Conservation (phyloP, 140 eudicot species). For the Bidens hawaiensis region DNA sequence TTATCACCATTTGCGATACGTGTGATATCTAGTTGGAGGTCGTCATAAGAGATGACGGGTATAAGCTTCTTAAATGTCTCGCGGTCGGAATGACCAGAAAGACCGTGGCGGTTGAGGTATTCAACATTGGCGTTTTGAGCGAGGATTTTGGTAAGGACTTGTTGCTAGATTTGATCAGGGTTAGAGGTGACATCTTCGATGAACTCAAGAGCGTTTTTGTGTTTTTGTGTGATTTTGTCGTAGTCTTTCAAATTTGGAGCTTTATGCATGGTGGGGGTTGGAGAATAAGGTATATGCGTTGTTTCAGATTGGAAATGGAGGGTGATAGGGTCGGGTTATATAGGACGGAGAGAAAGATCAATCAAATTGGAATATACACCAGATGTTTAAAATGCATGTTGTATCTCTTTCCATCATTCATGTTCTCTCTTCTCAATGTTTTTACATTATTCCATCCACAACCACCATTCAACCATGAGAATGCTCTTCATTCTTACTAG, state of each 20-base stretch:
- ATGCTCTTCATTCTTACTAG: too few species aligned
- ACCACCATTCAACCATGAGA: too few species aligned
- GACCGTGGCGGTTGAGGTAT: too few species aligned
- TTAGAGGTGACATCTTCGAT: too few species aligned
- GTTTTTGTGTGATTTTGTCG: conserved; percentile 15
- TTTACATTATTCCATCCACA: too few species aligned
- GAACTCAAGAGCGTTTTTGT: too few species aligned
- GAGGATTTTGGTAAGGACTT: conserved; percentile 69
- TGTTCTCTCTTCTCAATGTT: too few species aligned
- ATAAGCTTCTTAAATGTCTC: conserved; percentile 65
- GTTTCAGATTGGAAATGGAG: background rate
- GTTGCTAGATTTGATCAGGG: conserved; percentile 42
- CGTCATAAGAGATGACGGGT: conserved; percentile 73
- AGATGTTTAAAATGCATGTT: conserved; percentile 34
- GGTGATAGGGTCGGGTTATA: conserved; percentile 34
- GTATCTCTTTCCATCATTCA: too few species aligned
- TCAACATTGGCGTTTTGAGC: conserved; percentile 58
- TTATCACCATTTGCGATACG: conserved; percentile 80
- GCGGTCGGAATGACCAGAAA: conserved; percentile 57
- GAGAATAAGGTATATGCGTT: background rate
- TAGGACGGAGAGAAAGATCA: conserved; percentile 25
- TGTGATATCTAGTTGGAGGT: too few species aligned
- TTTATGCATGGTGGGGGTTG: conserved; percentile 62
- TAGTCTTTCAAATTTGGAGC: too few species aligned
- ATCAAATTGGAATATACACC: too few species aligned